Evolutionary conservation across 352 stramenopile species (phyloP), one percentile per base, ranked within the genome.

Genomic region (Globisporangium abappressorium): DNA sequence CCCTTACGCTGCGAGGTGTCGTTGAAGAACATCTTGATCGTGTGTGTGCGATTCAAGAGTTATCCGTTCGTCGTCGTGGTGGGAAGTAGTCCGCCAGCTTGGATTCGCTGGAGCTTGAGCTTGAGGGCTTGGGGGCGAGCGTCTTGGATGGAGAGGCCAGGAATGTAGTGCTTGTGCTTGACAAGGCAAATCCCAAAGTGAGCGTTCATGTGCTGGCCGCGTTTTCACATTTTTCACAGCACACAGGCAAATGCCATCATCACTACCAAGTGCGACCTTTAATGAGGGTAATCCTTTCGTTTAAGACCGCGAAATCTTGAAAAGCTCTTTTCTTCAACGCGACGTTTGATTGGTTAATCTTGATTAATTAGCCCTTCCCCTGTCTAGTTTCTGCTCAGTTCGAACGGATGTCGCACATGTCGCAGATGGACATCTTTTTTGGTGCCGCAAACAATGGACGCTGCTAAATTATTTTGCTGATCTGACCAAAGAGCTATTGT

Each of bases 121-220:
- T 20, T 49, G 43, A 24, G 18, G 30, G 28, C 55, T 60, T 34
- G 55, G 38, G 36, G 54, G 6, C 34, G 34, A 28, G 15, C 54
- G 64, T 64, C 41, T 63, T 64, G 47, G 49, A 46, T 33, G 28
- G 20, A 57, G 20, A 18, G 28, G 59, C 8, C 15, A 18, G 63
- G 43, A 59, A 24, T 47, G 24, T 36, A 18, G 46, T 26, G 64
- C 65, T 67, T 70, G 65, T 62, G 46, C 9, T 49, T 7, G 33
- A 70, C 24, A 51, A 70, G 51, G 65, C 65, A 70, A 68, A 68
- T 70, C 68, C 58, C 46, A 28, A 36, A 70, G 57, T 70, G 65
- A 68, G 65, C 33, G 24, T 18, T 34, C 51, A 38, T 24, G 20
- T 18, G 33, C 20, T 24, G 18, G 41, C 18, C 43, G 43, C 18